These are phyloP conservation scores for Ophiostoma himal-ulmi DNA, from an alignment of 2,329 filamentous ascomycete species.

Conservation along the genomic window DNA sequence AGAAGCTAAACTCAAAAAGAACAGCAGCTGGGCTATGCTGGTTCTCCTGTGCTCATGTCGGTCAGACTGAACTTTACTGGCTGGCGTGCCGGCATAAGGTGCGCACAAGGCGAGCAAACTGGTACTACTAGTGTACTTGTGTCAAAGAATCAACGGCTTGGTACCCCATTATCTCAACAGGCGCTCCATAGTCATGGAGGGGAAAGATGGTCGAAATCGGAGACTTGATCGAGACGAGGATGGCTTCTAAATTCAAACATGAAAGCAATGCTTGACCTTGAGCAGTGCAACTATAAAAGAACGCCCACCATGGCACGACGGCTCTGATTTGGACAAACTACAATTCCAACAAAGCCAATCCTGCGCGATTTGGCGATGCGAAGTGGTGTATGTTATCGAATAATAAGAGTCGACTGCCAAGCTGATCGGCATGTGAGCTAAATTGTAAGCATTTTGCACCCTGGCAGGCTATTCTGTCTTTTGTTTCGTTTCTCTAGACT, in stretches of 20 bases:
- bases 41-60: neutral
- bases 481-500: neutral
- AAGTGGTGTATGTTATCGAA: neutral
- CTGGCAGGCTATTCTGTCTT: neutral
- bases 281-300: neutral
- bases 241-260: too few relatives aligned
- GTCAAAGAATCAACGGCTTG: too few relatives aligned
- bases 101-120: too few relatives aligned
- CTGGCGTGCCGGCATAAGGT: neutral
- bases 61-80: neutral
- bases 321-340: neutral
- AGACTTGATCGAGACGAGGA: too few relatives aligned
- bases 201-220: too few relatives aligned
- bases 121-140: too few relatives aligned
- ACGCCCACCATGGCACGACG: neutral
- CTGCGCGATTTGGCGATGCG: neutral
- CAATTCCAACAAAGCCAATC: neutral
- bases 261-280: too few relatives aligned
- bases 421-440: neutral
- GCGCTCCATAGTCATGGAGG: too few relatives aligned
- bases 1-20: neutral
- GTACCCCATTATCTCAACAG: too few relatives aligned
- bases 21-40: neutral
- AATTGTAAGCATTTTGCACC: neutral
- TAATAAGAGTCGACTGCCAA: neutral